Evolutionary conservation across 2,329 filamentous ascomycete species (phyloP).

Genomic region (Fusarium devonianum): DNA sequence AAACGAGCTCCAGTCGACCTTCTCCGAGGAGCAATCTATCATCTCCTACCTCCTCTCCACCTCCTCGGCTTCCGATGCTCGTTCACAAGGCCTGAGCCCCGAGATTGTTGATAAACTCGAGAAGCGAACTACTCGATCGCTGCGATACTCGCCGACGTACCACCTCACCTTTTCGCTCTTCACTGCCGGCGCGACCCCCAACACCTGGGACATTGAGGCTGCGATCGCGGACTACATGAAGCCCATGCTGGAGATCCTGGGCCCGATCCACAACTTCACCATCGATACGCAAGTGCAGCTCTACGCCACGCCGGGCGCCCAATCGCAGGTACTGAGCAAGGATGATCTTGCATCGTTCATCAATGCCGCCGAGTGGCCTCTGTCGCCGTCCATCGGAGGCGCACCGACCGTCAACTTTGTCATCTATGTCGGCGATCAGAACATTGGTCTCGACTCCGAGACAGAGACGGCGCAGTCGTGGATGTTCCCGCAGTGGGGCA

Average conservation of each 20-base stretch:
- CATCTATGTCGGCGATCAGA: slow-evolving; percentile 83
- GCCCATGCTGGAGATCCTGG: slow-evolving; percentile 80
- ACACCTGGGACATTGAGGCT: slow-evolving; percentile 87
- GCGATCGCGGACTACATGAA: slow-evolving; percentile 82
- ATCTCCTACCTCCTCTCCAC: slow-evolving; percentile 77
- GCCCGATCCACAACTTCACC: slow-evolving; percentile 90
- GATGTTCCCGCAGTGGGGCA: slow-evolving; percentile 96
- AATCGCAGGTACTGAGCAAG: slow-evolving; percentile 73
- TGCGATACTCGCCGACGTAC: slow-evolving; percentile 93
- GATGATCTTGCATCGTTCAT: slow-evolving; percentile 94
- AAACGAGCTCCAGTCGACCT: slow-evolving; percentile 76
- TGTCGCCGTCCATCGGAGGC: slow-evolving; percentile 90
- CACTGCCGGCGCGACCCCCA: slow-evolving; percentile 78
- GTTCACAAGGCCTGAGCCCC: slow-evolving; percentile 55
- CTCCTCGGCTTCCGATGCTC: slow-evolving; percentile 55
- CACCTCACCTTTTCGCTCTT: slow-evolving; percentile 97
- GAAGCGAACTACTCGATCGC: slow-evolving; percentile 80
- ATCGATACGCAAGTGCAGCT: slow-evolving; percentile 96
- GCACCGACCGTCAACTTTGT: slow-evolving; percentile 97
- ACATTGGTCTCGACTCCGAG: slow-evolving; percentile 62
- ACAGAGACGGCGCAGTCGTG: slow-evolving; percentile 69
- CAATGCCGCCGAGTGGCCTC: slow-evolving; percentile 96
- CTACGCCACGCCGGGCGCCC: slow-evolving; percentile 77
- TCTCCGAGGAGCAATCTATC: slow-evolving; percentile 87
- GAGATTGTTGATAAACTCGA: slow-evolving; percentile 63